Evolutionary conservation across 257 asterid species (phyloP), one percentile per base, ranked within the genome.

Genomic region (Nicotiana noctiflora): DNA sequence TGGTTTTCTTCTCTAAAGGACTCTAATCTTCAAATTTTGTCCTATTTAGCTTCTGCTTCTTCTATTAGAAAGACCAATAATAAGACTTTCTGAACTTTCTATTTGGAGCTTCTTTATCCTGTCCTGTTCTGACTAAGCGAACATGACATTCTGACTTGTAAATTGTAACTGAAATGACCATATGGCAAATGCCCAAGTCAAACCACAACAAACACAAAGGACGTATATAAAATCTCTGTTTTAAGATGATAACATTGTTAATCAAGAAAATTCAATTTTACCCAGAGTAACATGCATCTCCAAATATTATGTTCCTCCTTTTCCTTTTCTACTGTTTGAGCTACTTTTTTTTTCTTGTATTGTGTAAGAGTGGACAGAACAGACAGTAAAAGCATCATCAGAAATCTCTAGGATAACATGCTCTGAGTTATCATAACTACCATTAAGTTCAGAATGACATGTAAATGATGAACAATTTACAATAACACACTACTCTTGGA

Each of bases 251-350:
- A 74, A 74, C 62, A 49, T 49, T 8, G 10, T 74, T 21, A 25
- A 49, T 74, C 79, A 74, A 74, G 62, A 49, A 74, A 49, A 49
- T 74, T 74, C 25, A 14, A 74, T 74, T 23, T 74, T 25, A 14
- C 27, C 51, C 79, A 49, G 61, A 74, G 78, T 23, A 72, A 25
- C 62, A 25, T 74, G 62, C 79, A 74, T 74, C 62, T 74, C 40
- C 44, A 14, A 51, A 49, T 46, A 46, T 70, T 72, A 51, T 49
- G 15, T 4, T 74, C 62, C 6, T 74, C 79, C 61, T 49, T 49
- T 74, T 74, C 79, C 62, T 8, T 25, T 49, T 74, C 21, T 49
- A 8, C 62, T n/a, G 2, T 51, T 23, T 6, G 23, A 74, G 5
- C 49, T 74, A 49, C 62, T 25, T 19, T 49, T 34, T 46, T 46